phyloP scores from a whole-genome alignment of 345 rosid species.

The Ceriops tagal region DNA sequence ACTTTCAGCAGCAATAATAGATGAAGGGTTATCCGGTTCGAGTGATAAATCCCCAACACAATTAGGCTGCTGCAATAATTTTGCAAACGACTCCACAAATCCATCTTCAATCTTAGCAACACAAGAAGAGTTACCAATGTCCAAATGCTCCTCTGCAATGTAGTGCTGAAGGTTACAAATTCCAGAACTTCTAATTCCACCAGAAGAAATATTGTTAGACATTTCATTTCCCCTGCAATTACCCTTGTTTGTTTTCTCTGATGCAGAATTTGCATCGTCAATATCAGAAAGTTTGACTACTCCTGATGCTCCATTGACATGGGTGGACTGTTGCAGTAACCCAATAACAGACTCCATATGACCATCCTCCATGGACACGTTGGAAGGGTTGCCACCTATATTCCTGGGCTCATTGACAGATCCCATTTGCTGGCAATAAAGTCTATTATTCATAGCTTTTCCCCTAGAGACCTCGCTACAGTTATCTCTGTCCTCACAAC shows the following conservation, averaged over 20 bases:
- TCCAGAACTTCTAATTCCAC: constrained; percentile 35
- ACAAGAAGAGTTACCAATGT: constrained; percentile 22
- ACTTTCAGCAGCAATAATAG: constrained; percentile 25
- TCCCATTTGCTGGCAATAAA: constrained; percentile 20
- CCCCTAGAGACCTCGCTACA: constrained; percentile 23
- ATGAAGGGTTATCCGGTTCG: constrained; percentile 19
- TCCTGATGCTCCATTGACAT: constrained; percentile 23
- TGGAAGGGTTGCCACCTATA: neutral
- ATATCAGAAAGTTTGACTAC: constrained; percentile 26
- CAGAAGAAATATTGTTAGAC: constrained; percentile 23
- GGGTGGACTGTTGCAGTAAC: constrained; percentile 25
- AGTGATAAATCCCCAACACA: constrained; percentile 7
- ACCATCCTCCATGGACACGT: neutral
- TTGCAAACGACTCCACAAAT: constrained; percentile 5
- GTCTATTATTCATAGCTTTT: constrained; percentile 34
- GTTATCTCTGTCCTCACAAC: constrained; percentile 28
- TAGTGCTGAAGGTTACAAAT: constrained; percentile 25
- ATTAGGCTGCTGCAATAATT: constrained; percentile 9
- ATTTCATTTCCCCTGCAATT: constrained; percentile 29
- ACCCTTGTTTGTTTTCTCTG: constrained; percentile 26
- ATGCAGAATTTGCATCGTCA: constrained; percentile 25
- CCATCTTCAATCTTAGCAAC: constrained; percentile 16
- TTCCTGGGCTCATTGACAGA: constrained; percentile 17
- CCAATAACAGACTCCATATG: constrained; percentile 31
- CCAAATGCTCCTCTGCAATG: constrained; percentile 19